phyloP scores from a whole-genome alignment of 164 flowering plant genomes.

The Aristolochia californica region DNA sequence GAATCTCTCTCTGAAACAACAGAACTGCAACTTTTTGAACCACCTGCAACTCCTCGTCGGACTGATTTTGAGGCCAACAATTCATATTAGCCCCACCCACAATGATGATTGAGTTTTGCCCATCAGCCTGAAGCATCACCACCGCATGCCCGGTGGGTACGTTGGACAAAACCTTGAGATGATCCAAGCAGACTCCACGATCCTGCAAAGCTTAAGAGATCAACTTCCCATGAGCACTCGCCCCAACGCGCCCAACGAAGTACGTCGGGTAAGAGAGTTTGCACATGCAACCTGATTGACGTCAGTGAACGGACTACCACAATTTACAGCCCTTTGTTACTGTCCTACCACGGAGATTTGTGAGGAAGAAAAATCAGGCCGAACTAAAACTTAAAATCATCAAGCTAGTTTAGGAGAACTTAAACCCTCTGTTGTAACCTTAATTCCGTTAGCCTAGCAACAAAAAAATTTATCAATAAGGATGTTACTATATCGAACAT shows the following conservation, averaged over 20 bases:
- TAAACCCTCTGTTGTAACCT: too few relatives aligned
- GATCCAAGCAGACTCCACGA: conserved; percentile 56
- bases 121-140: conserved; percentile 81
- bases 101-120: conserved; percentile 87
- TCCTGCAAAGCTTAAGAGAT: conserved; percentile 45
- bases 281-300: conserved; percentile 89
- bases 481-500: too few relatives aligned
- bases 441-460: too few relatives aligned
- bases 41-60: conserved; percentile 39
- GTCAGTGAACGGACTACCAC: too few relatives aligned
- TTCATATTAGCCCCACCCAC: conserved; percentile 91
- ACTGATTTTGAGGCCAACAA: conserved; percentile 53
- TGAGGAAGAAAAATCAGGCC: too few relatives aligned
- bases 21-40: conserved; percentile 73
- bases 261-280: conserved; percentile 69
- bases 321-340: too few relatives aligned
- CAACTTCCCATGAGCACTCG: conserved; percentile 74
- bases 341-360: too few relatives aligned
- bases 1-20: conserved; percentile 90
- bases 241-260: conserved; percentile 77
- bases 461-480: too few relatives aligned
- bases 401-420: too few relatives aligned
- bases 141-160: conserved; percentile 97
- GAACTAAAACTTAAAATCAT: too few relatives aligned
- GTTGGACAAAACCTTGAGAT: conserved; percentile 28